Conservation (phyloP, 306 rosid genomes). For the Dalbergia cochinchinensis region DNA sequence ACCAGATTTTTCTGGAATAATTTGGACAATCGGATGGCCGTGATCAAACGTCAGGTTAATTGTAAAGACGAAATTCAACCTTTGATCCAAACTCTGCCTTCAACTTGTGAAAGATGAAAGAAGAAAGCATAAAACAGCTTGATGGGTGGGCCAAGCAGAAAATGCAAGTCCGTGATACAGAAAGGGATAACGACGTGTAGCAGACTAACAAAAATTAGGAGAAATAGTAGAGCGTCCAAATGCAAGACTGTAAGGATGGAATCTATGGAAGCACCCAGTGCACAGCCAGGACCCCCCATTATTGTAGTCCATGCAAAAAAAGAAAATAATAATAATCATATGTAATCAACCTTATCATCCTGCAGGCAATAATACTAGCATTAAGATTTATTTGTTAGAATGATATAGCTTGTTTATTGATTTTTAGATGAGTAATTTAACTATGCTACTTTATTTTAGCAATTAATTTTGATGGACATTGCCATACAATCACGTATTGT, state of each 20-base stretch:
- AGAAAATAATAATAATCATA: too few species aligned
- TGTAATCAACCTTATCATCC: background rate
- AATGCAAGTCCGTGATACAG: slow-evolving; percentile 45
- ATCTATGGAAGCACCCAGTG: slow-evolving; percentile 30
- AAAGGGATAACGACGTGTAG: slow-evolving; percentile 35
- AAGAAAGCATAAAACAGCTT: background rate
- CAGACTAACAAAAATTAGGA: slow-evolving; percentile 37
- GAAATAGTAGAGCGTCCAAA: slow-evolving; percentile 43
- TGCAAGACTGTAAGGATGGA: slow-evolving; percentile 42
- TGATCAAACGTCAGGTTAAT: too few species aligned
- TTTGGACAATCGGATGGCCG: background rate
- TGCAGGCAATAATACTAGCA: slow-evolving; percentile 6
- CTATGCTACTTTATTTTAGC: too few species aligned
- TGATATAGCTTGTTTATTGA: too few species aligned
- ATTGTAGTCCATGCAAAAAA: slow-evolving; percentile 17
- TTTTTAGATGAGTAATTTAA: too few species aligned
- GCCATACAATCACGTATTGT: too few species aligned
- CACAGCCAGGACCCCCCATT: slow-evolving; percentile 31
- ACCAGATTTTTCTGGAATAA: background rate
- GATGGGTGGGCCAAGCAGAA: slow-evolving; percentile 48
- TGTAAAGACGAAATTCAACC: background rate
- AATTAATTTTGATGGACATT: too few species aligned
- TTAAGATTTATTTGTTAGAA: background rate
- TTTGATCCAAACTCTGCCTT: background rate
- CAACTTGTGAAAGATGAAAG: background rate